Conservation (phyloP, 768 basidiomycete genomes). For the Auricularia heimuer region DNA sequence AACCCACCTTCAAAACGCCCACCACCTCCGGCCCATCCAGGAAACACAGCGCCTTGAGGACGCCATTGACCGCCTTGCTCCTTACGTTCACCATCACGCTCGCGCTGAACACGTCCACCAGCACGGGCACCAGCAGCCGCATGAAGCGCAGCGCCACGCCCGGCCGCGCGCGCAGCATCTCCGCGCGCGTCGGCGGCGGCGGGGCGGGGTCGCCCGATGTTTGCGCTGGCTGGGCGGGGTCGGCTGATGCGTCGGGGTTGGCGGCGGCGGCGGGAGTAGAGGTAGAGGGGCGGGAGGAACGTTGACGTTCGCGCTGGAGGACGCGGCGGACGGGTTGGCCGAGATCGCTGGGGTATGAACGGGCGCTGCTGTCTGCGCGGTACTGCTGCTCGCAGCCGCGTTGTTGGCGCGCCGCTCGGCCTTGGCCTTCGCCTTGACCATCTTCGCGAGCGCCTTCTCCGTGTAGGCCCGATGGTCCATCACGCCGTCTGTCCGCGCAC, state of each 20-base stretch:
- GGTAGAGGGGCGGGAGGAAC: no score
- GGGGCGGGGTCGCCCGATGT: slow-evolving; percentile 32
- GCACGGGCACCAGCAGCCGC: slow-evolving; percentile 80
- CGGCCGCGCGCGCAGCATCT: slow-evolving; percentile 64
- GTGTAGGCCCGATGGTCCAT: slow-evolving; percentile 89
- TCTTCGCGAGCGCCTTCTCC: slow-evolving; percentile 68
- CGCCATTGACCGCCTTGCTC: slow-evolving; percentile 76
- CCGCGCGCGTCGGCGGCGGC: slow-evolving; percentile 33
- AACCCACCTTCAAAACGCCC: slow-evolving; percentile 63
- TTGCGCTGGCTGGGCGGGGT: slow-evolving; percentile 22
- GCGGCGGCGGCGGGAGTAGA: neutral
- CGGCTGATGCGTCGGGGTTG: slow-evolving; percentile 2
- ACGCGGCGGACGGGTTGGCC: slow-evolving; percentile 12
- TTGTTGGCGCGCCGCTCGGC: slow-evolving; percentile 68
- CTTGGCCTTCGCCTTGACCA: slow-evolving; percentile 76
- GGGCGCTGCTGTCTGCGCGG: slow-evolving; percentile 19
- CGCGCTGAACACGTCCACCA: slow-evolving; percentile 98
- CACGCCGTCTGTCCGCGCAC: no score
- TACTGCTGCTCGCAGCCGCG: slow-evolving; percentile 28
- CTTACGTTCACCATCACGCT: slow-evolving; percentile 84
- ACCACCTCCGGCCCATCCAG: slow-evolving; percentile 67
- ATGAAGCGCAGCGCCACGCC: slow-evolving; percentile 78
- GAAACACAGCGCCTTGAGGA: slow-evolving; percentile 89
- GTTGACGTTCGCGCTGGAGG: slow-evolving; percentile 3
- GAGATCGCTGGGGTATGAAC: slow-evolving; percentile 19